A percentile compares a stretch with the other conserved stretches of the same genome.
phyloP scores from a whole-genome alignment of 1,284 basidiomycete genomes.

The Ustilago vetiveriae region DNA sequence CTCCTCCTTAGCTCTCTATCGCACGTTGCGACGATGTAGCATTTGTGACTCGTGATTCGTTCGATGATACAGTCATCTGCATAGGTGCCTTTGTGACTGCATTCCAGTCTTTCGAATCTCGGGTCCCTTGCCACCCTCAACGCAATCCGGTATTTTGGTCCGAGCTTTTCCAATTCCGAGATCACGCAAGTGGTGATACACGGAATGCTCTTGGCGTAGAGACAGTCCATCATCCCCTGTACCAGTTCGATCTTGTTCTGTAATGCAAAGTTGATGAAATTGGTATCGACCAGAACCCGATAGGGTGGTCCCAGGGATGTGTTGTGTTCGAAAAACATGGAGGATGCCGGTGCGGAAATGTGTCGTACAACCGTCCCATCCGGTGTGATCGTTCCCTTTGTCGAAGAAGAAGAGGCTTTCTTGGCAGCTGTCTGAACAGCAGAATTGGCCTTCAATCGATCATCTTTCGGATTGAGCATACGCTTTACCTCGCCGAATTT shows the following conservation, averaged over 20 bases:
- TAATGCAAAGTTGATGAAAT: conserved; percentile 98
- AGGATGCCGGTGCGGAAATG: conserved; percentile 72
- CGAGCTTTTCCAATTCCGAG: conserved; percentile 96
- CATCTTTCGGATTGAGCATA: conserved; percentile 92
- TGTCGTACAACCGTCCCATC: conserved; percentile 50
- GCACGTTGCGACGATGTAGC: conserved; percentile 97
- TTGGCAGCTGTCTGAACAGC: conserved; percentile 68
- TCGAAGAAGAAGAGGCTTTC: conserved; percentile 5
- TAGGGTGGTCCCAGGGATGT: conserved; percentile 95
- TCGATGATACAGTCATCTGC: conserved; percentile 98
- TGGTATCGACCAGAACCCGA: conserved; percentile 96
- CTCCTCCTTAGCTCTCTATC: conserved; percentile 92
- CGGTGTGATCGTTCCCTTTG: conserved; percentile 17
- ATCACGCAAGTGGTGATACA: conserved; percentile 98
- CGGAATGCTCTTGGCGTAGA: conserved; percentile 99
- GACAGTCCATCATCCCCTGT: conserved; percentile 98
- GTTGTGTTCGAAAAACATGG: conserved; percentile 95
- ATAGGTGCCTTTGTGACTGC: conserved; percentile 93
- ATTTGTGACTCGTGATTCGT: conserved; percentile 91
- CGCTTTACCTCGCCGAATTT: conserved; percentile 96
- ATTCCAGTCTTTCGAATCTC: conserved; percentile 90
- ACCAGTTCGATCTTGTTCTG: conserved; percentile 98
- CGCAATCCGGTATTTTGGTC: conserved; percentile 93
- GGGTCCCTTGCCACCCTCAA: conserved; percentile 96
- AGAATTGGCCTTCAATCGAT: conserved; percentile 79